phyloP scores from a whole-genome alignment of 805 yeast genomes.

The Metschnikowia matae region DNA sequence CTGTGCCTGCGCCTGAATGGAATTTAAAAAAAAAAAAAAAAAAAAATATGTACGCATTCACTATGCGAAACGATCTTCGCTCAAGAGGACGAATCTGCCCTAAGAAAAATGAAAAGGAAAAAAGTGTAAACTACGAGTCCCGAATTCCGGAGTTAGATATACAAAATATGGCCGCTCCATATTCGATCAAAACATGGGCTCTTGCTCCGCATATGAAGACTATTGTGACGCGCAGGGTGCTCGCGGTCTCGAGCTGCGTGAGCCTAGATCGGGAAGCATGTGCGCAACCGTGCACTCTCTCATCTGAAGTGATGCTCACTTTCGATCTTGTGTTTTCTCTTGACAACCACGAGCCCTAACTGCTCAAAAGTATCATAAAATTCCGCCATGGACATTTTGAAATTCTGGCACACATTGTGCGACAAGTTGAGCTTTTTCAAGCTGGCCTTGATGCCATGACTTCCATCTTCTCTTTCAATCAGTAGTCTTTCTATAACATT shows the following conservation, averaged over 20 bases:
- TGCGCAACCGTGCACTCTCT: neutral
- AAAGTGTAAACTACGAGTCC: neutral
- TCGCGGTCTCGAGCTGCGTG: neutral
- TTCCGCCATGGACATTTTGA: conserved; percentile 14
- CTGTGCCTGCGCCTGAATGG: conserved; percentile 1
- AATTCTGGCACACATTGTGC: conserved; percentile 14
- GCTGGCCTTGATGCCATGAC: conserved; percentile 1
- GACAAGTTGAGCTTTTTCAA: conserved; percentile 20
- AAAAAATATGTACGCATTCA: neutral
- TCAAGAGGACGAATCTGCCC: too few species aligned
- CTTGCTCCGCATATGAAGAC: neutral
- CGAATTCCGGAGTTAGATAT: neutral
- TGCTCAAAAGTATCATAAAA: conserved; percentile 24
- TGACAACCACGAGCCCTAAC: conserved; percentile 19
- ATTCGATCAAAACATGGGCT: neutral
- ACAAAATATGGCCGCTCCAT: neutral
- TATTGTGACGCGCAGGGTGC: neutral
- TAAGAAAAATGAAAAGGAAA: neutral
- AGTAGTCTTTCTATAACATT: conserved; percentile 9
- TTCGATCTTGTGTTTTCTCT: conserved; percentile 25
- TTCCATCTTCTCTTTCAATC: conserved; percentile 1
- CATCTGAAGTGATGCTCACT: conserved; percentile 21
- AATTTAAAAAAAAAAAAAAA: neutral
- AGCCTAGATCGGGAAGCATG: neutral
- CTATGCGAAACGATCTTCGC: neutral